Percentiles rank a stretch among this genome's conserved stretches.
Evolutionary conservation across 2,329 filamentous ascomycete genomes (phyloP).

Genomic region (Sporothrix pseudoabietina): DNA sequence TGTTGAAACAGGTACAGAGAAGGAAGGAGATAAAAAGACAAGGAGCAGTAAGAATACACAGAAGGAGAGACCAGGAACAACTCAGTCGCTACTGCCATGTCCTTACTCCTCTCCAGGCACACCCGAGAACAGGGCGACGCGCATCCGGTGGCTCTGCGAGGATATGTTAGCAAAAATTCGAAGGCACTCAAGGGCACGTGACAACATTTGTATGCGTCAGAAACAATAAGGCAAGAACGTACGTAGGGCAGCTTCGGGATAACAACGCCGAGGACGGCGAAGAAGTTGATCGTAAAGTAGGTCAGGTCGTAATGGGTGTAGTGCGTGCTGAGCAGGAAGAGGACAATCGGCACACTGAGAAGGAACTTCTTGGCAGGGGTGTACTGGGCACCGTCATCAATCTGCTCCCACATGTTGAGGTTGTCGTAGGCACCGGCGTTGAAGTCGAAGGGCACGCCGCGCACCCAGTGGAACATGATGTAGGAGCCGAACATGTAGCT

Average conservation of each 20-base stretch:
- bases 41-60: background rate
- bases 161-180: constrained; percentile 38
- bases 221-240: constrained; percentile 45
- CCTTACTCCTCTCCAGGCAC: constrained; percentile 58
- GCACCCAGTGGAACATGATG: constrained; percentile 99
- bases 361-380: constrained; percentile 98
- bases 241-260: constrained; percentile 96
- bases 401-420: constrained; percentile 99
- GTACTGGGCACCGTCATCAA: constrained; percentile 98
- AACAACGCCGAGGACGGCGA: constrained; percentile 88
- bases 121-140: constrained; percentile 73
- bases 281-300: constrained; percentile 96
- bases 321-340: constrained; percentile 96
- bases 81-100: background rate
- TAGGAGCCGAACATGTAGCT: constrained; percentile 99
- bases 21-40: constrained; percentile 12
- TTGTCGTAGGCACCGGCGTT: constrained; percentile 98
- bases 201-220: background rate
- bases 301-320: constrained; percentile 98
- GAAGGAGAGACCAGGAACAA: constrained; percentile 3
- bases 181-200: background rate
- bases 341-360: constrained; percentile 86
- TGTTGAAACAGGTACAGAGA: constrained; percentile 21
- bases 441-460: constrained; percentile 97
- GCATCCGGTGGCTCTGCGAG: constrained; percentile 73